Percentiles rank a stretch among this genome's conserved stretches.
Evolutionary conservation across 2,329 filamentous ascomycete genomes (phyloP).

Genomic region (Trichoderma harzianum): DNA sequence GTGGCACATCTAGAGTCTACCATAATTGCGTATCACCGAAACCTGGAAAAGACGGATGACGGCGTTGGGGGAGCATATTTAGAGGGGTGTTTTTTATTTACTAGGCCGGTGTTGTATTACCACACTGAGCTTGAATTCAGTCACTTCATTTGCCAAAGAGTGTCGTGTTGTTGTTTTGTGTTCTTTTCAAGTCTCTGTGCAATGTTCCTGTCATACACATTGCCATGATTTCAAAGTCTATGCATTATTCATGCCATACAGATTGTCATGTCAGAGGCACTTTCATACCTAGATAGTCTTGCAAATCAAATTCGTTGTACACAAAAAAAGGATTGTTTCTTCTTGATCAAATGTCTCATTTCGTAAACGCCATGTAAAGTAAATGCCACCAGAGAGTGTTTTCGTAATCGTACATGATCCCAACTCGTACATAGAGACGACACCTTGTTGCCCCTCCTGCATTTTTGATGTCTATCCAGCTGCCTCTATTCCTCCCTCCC

Average conservation of each 20-base stretch:
- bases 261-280: neutral
- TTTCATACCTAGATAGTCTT: neutral
- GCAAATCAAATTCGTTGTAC: neutral
- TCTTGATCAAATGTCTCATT: neutral
- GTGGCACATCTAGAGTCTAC: neutral
- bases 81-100: neutral
- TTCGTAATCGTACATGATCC: constrained; percentile 33
- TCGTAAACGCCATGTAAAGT: constrained; percentile 35
- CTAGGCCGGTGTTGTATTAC: neutral
- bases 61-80: constrained; percentile 6
- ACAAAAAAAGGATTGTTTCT: neutral
- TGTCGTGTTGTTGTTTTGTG: neutral
- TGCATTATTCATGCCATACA: neutral
- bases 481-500: neutral
- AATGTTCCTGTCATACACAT: neutral
- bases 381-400: constrained; percentile 31
- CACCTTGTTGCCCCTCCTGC: neutral
- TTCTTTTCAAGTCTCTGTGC: neutral
- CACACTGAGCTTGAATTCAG: neutral
- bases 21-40: neutral
- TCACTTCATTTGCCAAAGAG: neutral
- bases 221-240: neutral
- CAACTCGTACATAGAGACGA: constrained; percentile 26
- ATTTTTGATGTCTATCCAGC: neutral
- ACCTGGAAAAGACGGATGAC: neutral